These are phyloP conservation scores for Bruguiera gymnorhiza DNA, from an alignment of 345 rosid species.

Conservation along the genomic window DNA sequence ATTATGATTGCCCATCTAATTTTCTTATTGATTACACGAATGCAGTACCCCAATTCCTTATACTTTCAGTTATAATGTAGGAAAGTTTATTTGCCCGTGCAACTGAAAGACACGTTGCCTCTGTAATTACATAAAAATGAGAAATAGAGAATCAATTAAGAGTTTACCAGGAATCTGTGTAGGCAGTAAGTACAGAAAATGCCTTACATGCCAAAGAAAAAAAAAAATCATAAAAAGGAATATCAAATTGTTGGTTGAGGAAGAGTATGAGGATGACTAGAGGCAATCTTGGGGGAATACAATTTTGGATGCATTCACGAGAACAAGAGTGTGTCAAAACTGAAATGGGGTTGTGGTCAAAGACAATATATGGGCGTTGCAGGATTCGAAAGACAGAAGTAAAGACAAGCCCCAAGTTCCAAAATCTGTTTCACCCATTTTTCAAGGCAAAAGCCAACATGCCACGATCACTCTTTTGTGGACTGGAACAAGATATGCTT, in stretches of 20 bases:
- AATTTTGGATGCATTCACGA: not conserved
- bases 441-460: not conserved
- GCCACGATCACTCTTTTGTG: not conserved
- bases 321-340: slow-evolving; percentile 4
- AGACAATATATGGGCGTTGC: slow-evolving; percentile 22
- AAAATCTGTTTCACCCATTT: not conserved
- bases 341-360: slow-evolving; percentile 21
- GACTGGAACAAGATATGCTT: no score
- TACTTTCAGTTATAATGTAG: no score
- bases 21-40: no score
- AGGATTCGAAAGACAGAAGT: slow-evolving; percentile 8
- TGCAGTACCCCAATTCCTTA: no score
- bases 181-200: not conserved
- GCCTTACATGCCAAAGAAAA: not conserved
- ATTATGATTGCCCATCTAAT: no score
- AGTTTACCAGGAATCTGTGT: no score
- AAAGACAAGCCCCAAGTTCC: slow-evolving; percentile 14
- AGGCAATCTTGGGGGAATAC: not conserved
- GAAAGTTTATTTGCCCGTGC: no score
- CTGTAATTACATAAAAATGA: no score
- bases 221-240: not conserved
- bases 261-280: slow-evolving; percentile 8
- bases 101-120: no score
- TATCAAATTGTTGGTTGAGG: not conserved
- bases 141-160: no score